Evolutionary conservation across 2,329 filamentous ascomycete species (phyloP).

Genomic region (Hypoxylon sp.): DNA sequence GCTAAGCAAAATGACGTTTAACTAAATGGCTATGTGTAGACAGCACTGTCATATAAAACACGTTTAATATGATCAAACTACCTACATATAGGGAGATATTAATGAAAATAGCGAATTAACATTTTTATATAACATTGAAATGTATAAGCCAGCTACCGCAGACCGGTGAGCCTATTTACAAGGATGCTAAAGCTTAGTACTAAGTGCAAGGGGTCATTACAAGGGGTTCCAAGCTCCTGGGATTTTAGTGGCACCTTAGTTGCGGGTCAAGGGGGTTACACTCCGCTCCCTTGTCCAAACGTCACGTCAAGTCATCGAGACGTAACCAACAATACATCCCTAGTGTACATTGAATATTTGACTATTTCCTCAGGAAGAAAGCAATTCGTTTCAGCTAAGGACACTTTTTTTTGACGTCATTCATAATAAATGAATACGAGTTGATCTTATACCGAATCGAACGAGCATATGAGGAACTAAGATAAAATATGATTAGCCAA

Average conservation of each 20-base stretch:
- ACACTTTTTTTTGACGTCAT: conserved; percentile 13
- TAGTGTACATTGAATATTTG: not conserved
- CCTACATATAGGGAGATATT: no score
- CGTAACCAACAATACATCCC: conserved; percentile 2
- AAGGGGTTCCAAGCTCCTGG: conserved; percentile 41
- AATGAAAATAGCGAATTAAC: no score
- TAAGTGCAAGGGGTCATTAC: conserved; percentile 16
- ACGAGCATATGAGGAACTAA: not conserved
- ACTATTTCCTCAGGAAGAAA: not conserved
- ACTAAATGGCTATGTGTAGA: no score
- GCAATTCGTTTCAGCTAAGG: not conserved
- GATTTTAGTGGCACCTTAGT: conserved; percentile 17
- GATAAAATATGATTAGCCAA: not conserved
- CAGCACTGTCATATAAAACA: no score
- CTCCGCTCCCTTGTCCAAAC: not conserved
- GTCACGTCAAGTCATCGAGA: conserved; percentile 5
- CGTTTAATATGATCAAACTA: no score
- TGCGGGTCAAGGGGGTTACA: conserved; percentile 7
- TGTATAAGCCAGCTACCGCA: conserved; percentile 12
- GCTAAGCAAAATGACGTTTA: no score
- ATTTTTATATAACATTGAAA: not conserved
- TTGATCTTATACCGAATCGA: not conserved
- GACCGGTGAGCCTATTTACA: conserved; percentile 10
- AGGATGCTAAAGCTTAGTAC: conserved; percentile 15
- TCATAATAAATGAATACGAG: not conserved